Base-by-base conservation (phyloP, 1,284 basidiomycete species). In the Fistulinella staudtii region DNA sequence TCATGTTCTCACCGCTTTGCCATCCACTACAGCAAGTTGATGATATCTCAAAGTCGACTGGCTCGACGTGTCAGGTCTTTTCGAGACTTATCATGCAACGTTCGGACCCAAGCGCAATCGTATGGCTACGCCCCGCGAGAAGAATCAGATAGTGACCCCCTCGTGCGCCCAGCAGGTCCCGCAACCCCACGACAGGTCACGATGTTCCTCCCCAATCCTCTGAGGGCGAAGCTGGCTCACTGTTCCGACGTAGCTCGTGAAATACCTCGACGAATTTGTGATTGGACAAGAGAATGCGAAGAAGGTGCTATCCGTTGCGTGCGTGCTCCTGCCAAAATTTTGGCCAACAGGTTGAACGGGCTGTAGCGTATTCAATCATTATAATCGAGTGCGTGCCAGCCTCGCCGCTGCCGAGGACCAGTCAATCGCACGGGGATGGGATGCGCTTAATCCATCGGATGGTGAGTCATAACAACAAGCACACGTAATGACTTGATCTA, bases 231-330 rank as follows among this genome's bases (percentile, higher is more conserved):
- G 20, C 22, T 28, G 6, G 29, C 42, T 60, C 30, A 51, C 44
- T 24, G 38, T 36, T 41, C 17, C 33, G 43, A 31, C 25, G 39
- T 46, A 93, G 85, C 78, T 96, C 29, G 85, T 85, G n/a, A 77
- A 85, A 58, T 92, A 92, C 64, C 76, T 96, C 23, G 85, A 92
- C 54, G 80, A 89, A 57, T 95, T 87, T 60, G 83, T 97, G n/a
- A 79, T 97, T 11, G 93, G 94, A 2, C 94, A 97, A 63, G 87
- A 90, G 51, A 77, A 76, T 50, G 93, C 94, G 3, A 97, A 97
- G 76, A 92, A 93, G 62, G 85, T 91, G 9, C 76, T 97, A 15
- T 90, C 91, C 24, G 94, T 93, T 33, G 89, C 89, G 88, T 90
- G 62, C 58, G 86, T 74, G 41, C 42, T 37, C 53, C 60, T 3